A percentile compares a stretch with the other conserved stretches of the same genome.
phyloP scores from a whole-genome alignment of 139 green algal genomes.

The Gonium pectorale region DNA sequence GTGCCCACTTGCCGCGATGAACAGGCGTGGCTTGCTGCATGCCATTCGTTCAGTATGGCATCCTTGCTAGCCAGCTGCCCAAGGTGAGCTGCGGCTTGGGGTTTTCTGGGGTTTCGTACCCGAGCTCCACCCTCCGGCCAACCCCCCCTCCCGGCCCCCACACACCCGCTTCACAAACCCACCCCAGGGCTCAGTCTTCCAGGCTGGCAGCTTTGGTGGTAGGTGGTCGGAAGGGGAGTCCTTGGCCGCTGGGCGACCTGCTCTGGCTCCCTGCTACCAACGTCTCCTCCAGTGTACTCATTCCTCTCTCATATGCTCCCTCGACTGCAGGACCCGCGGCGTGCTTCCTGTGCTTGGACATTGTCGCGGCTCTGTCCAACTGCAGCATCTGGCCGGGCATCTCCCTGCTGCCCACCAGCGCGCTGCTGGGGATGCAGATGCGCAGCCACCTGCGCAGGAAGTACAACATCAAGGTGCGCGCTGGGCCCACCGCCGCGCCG shows the following conservation, averaged over 20 bases:
- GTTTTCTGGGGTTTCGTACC: not conserved
- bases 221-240: too few species aligned
- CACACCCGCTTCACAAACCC: too few species aligned
- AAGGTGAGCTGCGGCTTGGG: not conserved
- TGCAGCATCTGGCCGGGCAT: not conserved
- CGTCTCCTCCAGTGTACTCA: too few species aligned
- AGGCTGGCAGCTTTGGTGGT: not conserved
- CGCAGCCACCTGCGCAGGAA: conserved; percentile 5
- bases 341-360: conserved; percentile 7
- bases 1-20: not conserved
- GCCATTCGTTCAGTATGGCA: conserved; percentile 30
- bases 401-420: conserved; percentile 10
- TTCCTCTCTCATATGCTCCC: too few species aligned
- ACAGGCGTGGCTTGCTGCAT: conserved; percentile 16
- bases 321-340: too few species aligned
- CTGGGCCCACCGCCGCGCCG: too few species aligned
- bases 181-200: not conserved
- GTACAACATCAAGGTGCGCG: conserved; percentile 42
- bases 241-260: too few species aligned
- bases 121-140: too few species aligned
- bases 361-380: not conserved
- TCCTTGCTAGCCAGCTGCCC: conserved; percentile 8
- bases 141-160: not conserved
- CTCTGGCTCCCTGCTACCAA: too few species aligned
- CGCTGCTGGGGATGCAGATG: conserved; percentile 10